phyloP scores from a whole-genome alignment of 2,329 filamentous ascomycete genomes.

The Neofusicoccum cordaticola region DNA sequence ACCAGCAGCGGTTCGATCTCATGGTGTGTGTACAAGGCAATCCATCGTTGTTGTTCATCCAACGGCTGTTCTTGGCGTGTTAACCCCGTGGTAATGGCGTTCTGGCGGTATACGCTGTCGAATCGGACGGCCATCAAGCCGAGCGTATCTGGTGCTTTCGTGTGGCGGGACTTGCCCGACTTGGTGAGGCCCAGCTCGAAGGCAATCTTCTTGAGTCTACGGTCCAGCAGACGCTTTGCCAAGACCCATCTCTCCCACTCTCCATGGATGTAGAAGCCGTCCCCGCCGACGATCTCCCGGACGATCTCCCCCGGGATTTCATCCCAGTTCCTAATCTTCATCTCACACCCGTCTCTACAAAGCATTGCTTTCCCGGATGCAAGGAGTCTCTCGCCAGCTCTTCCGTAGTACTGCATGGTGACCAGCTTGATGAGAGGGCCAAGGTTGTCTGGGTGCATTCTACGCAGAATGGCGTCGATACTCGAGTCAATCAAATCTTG shows the following conservation, averaged over 20 bases:
- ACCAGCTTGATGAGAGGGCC: slow-evolving; percentile 52
- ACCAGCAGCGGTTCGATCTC: slow-evolving; percentile 57
- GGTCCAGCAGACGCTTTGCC: slow-evolving; percentile 53
- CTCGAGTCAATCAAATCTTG: slow-evolving; percentile 53
- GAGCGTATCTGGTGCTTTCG: slow-evolving; percentile 48
- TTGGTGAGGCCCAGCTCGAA: slow-evolving; percentile 49
- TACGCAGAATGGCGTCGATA: slow-evolving; percentile 54
- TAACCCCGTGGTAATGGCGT: slow-evolving; percentile 34
- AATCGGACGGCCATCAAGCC: slow-evolving; percentile 53
- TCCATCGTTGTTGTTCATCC: slow-evolving; percentile 48
- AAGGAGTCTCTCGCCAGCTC: slow-evolving; percentile 54
- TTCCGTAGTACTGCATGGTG: slow-evolving; percentile 56
- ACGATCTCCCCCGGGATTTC: slow-evolving; percentile 57
- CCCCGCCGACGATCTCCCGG: slow-evolving; percentile 57
- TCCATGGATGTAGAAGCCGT: slow-evolving; percentile 57
- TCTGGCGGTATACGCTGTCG: slow-evolving; percentile 51
- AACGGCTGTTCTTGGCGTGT: slow-evolving; percentile 25
- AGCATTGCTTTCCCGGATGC: slow-evolving; percentile 59
- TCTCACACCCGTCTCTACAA: slow-evolving; percentile 56
- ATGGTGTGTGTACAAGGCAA: slow-evolving; percentile 51
- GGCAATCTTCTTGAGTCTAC: slow-evolving; percentile 47
- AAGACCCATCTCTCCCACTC: slow-evolving; percentile 60
- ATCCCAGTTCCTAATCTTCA: slow-evolving; percentile 55
- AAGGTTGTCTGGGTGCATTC: slow-evolving; percentile 52
- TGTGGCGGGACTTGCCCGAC: slow-evolving; percentile 39